These are phyloP conservation scores for Cutaneotrichosporon spelunceum DNA, from an alignment of 1,284 basidiomycete species.

Conservation along the genomic window DNA sequence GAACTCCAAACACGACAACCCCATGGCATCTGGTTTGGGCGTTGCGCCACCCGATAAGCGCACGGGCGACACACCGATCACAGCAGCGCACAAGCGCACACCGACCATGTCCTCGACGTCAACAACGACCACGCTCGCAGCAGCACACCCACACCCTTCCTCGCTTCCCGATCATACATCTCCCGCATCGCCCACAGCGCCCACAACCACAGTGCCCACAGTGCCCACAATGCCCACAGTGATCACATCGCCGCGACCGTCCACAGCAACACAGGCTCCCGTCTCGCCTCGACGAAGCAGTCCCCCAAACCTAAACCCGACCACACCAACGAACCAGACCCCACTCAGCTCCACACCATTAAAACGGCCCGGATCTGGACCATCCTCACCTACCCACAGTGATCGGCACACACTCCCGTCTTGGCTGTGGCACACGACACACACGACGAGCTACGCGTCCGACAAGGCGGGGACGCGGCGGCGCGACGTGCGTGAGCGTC, in stretches of 20 bases:
- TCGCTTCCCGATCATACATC: not conserved
- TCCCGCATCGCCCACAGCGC: too few species aligned
- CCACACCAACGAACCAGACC: too few species aligned
- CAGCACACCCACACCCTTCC: not conserved
- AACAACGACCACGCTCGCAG: not conserved
- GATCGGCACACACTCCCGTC: not conserved
- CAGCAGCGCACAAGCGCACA: not conserved
- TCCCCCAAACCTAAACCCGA: too few species aligned
- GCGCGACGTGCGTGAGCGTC: conserved; percentile 2
- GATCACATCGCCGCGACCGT: too few species aligned
- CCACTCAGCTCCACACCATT: not conserved
- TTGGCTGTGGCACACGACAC: conserved; percentile 8
- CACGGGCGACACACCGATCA: not conserved
- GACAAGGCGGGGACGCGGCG: conserved; percentile 2
- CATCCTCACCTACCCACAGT: not conserved
- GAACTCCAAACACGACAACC: too few species aligned
- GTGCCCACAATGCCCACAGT: too few species aligned
- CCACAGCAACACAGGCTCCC: too few species aligned
- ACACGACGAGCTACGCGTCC: conserved; percentile 2
- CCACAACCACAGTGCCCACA: too few species aligned
- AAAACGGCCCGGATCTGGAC: not conserved
- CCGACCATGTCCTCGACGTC: not conserved
- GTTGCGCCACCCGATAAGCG: not conserved
- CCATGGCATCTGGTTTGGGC: not conserved
- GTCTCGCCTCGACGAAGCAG: too few species aligned